Percentiles rank a stretch among this genome's conserved stretches.
These are phyloP conservation scores for Leishmania turanica DNA, from an alignment of 208 protist genomes.

Conservation along the genomic window DNA sequence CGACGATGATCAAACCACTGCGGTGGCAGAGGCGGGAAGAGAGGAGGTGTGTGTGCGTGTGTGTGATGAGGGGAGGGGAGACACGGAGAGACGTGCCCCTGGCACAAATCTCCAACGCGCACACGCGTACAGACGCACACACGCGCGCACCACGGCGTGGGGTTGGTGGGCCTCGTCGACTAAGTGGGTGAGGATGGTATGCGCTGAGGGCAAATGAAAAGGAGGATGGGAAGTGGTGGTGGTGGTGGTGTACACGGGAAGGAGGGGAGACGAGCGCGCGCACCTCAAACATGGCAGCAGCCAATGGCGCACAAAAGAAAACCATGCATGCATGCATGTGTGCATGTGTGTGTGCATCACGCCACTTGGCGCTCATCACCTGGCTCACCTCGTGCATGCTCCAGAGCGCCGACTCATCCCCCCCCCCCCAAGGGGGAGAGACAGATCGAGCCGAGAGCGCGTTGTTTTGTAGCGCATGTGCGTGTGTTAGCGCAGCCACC, in stretches of 20 bases:
- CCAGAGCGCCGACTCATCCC: background rate
- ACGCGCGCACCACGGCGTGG: background rate
- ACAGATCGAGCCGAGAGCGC: background rate
- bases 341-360: background rate
- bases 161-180: background rate
- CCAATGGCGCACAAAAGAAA: background rate
- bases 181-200: background rate
- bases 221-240: background rate
- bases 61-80: background rate
- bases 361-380: no score
- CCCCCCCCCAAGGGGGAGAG: background rate
- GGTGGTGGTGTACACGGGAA: no score
- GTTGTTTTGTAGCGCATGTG: background rate
- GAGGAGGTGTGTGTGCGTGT: background rate
- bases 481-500: background rate
- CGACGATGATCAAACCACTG: background rate
- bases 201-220: background rate
- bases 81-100: background rate
- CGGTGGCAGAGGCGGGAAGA: background rate
- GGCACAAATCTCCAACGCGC: background rate
- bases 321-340: background rate
- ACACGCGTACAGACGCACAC: background rate
- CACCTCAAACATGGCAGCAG: background rate
- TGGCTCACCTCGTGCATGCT: background rate
- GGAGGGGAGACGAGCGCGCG: background rate